Conservation (phyloP, 371 early-diverging fungal genomes). For the Actinomucor elegans region DNA sequence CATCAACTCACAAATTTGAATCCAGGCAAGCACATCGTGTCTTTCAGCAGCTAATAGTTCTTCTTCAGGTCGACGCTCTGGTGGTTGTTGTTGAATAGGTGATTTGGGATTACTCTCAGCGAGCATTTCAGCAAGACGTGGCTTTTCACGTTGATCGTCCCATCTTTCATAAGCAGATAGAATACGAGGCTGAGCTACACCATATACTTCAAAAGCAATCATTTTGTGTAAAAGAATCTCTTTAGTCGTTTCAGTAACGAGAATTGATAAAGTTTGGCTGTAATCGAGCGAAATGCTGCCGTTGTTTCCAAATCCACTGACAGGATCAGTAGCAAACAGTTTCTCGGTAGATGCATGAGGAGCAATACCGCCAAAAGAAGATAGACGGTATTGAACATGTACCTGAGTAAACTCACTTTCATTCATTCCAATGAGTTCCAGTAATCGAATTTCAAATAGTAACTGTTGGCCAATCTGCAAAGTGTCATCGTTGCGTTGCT, state of each 20-base stretch:
- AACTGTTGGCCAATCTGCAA: slow-evolving; percentile 47
- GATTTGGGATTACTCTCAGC: neutral
- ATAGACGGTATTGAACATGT: slow-evolving; percentile 73
- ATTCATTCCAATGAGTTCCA: slow-evolving; percentile 62
- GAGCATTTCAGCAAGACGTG: slow-evolving; percentile 21
- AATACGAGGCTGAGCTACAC: slow-evolving; percentile 43
- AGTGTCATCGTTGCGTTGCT: neutral
- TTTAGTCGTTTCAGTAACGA: slow-evolving; percentile 36
- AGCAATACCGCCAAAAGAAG: slow-evolving; percentile 49
- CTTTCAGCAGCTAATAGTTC: slow-evolving; percentile 62
- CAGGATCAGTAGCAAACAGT: slow-evolving; percentile 64
- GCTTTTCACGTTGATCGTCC: slow-evolving; percentile 53
- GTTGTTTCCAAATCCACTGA: slow-evolving; percentile 43
- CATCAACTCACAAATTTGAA: slow-evolving; percentile 70
- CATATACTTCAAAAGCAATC: slow-evolving; percentile 63
- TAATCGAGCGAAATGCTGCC: slow-evolving; percentile 57
- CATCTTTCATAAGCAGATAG: slow-evolving; percentile 56
- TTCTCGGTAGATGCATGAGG: slow-evolving; percentile 43
- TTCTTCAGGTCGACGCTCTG: slow-evolving; percentile 53
- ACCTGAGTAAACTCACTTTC: slow-evolving; percentile 71
- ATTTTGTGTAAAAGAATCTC: slow-evolving; percentile 36
- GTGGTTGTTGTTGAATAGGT: neutral
- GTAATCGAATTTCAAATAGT: slow-evolving; percentile 67
- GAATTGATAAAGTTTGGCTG: slow-evolving; percentile 56
- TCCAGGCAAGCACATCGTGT: slow-evolving; percentile 72